These are phyloP conservation scores for Phytophthora cryptogea DNA, from an alignment of 352 stramenopile species.

Conservation along the genomic window DNA sequence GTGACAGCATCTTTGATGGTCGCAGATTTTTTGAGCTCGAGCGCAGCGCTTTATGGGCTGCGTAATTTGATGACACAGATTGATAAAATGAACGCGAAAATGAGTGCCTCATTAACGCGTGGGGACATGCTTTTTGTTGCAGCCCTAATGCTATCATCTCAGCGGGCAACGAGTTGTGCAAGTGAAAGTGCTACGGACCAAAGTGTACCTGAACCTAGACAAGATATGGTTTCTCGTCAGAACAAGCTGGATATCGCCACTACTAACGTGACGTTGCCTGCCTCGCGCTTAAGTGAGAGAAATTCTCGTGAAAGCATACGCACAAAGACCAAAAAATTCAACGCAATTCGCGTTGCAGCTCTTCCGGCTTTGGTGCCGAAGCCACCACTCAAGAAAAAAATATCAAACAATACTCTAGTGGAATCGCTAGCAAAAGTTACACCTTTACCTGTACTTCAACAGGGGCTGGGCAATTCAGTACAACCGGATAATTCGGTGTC, in stretches of 20 bases:
- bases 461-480: background rate
- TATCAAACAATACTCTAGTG: background rate
- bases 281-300: background rate
- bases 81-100: background rate
- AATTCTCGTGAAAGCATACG: background rate
- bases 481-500: background rate
- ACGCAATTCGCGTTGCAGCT: background rate
- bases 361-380: background rate
- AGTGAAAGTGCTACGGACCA: too few relatives aligned
- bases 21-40: background rate
- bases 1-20: background rate
- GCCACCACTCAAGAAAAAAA: background rate
- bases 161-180: background rate
- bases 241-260: background rate
- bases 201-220: too few relatives aligned
- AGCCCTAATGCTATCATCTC: background rate
- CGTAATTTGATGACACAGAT: background rate
- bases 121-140: background rate
- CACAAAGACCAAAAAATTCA: background rate
- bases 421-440: too few relatives aligned
- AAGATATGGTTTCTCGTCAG: too few relatives aligned
- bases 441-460: background rate
- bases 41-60: background rate
- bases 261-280: background rate
- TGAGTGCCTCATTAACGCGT: background rate